phyloP scores from a whole-genome alignment of 257 asterid species.

The Haberlea rhodopensis region DNA sequence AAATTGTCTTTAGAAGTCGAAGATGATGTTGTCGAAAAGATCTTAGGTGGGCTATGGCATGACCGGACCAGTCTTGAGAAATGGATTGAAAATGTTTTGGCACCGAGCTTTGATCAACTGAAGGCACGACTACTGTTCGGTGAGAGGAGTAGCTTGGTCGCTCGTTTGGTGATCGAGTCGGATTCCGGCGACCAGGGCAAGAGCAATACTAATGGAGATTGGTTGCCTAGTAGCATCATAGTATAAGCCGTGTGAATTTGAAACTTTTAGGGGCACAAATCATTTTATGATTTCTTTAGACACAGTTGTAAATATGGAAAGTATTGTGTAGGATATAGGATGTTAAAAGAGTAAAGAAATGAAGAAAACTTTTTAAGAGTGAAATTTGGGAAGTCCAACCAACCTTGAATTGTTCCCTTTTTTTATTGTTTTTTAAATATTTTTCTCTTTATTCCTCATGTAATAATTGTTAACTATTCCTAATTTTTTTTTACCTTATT shows the following conservation, averaged over 20 bases:
- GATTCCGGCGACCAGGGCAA: conserved; percentile 24
- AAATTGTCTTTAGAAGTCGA: conserved; percentile 34
- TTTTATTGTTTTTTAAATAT: conserved; percentile 18
- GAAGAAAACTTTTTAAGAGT: conserved; percentile 32
- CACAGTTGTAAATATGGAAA: conserved; percentile 52
- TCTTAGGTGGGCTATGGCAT: conserved; percentile 45
- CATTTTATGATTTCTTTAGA: conserved; percentile 32
- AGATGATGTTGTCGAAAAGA: conserved; percentile 34
- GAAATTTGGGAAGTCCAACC: conserved; percentile 52
- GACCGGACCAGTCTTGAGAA: conserved; percentile 38
- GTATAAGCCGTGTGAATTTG: conserved; percentile 35
- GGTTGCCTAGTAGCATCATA: conserved; percentile 65
- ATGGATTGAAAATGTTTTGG: conserved; percentile 40
- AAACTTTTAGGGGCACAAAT: conserved; percentile 9
- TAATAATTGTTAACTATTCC: conserved; percentile 35
- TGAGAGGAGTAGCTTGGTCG: not conserved
- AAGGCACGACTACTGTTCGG: conserved; percentile 26
- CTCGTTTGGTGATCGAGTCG: conserved; percentile 36
- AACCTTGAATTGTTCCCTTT: conserved; percentile 38
- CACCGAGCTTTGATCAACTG: conserved; percentile 38
- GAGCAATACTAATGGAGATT: conserved; percentile 38
- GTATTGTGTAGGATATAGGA: conserved; percentile 27
- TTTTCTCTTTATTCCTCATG: conserved; percentile 7
- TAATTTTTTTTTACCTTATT: too few species aligned
- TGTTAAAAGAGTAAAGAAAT: conserved; percentile 26